Percentiles rank a stretch among this genome's conserved stretches.
phyloP scores from a whole-genome alignment of 108 stramenopile genomes.

The Epipyxis sp. region DNA sequence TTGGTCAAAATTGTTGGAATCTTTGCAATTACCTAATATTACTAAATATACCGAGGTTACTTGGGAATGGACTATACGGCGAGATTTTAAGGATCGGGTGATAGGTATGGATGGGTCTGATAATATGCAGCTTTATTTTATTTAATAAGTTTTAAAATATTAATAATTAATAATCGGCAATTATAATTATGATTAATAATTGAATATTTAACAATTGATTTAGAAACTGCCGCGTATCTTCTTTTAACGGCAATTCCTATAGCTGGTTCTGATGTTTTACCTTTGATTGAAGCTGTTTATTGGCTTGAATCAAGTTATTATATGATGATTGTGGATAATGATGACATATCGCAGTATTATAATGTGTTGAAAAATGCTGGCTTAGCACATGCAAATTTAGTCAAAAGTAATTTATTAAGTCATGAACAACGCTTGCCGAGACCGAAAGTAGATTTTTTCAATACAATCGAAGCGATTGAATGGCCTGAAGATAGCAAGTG shows the following conservation, averaged over 20 bases:
- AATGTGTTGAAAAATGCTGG: conserved; percentile 26
- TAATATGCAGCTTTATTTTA: background rate
- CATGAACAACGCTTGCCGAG: background rate
- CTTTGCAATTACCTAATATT: background rate
- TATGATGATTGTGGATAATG: conserved; percentile 4
- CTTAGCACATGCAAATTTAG: background rate
- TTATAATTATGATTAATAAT: no score
- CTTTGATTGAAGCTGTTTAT: conserved; percentile 17
- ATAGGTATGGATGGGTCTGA: conserved; percentile 3
- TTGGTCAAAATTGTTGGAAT: background rate
- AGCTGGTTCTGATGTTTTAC: background rate
- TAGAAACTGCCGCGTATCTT: conserved; percentile 19
- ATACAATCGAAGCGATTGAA: no score
- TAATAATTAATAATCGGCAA: no score
- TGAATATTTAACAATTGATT: no score
- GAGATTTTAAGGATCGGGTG: conserved; percentile 27
- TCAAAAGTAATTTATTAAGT: background rate
- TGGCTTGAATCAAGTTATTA: conserved; percentile 12
- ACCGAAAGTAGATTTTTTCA: no score
- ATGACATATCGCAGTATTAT: no score
- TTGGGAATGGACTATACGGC: conserved; percentile 29
- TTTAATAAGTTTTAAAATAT: background rate
- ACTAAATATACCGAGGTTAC: conserved; percentile 22
- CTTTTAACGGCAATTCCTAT: background rate
- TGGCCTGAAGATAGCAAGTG: no score